Conservation (phyloP, 108 stramenopile species). For the Cylindrotheca fusiformis region DNA sequence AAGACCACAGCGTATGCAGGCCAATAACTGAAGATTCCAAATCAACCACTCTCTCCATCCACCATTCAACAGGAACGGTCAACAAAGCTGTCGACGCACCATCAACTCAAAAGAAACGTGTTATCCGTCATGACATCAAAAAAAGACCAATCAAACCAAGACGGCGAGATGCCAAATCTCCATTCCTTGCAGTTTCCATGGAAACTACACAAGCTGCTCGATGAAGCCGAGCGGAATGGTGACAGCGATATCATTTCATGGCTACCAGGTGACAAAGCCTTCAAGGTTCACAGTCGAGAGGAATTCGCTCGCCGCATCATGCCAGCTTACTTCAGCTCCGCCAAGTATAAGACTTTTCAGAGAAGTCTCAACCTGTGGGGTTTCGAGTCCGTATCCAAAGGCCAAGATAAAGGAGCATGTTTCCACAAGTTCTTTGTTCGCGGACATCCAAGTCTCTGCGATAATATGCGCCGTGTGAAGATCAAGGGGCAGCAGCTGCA, state of each 20-base stretch:
- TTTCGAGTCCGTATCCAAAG: constrained; percentile 46
- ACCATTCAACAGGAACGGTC: no score
- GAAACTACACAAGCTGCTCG: constrained; percentile 53
- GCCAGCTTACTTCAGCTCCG: constrained; percentile 47
- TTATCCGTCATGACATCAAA: no score
- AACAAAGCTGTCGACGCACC: no score
- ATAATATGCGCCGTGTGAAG: constrained; percentile 19
- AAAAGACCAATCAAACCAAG: background rate
- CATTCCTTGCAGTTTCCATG: constrained; percentile 31
- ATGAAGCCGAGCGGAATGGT: constrained; percentile 28
- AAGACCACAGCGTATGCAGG: no score
- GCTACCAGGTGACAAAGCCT: constrained; percentile 57
- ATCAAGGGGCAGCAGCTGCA: constrained; percentile 16
- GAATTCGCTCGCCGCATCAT: constrained; percentile 51
- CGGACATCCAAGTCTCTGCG: constrained; percentile 28
- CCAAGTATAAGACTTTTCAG: constrained; percentile 73
- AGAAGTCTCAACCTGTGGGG: constrained; percentile 62
- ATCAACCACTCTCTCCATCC: no score
- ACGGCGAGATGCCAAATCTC: background rate
- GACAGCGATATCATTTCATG: constrained; percentile 45
- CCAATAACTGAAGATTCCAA: no score
- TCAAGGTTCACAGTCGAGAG: constrained; percentile 66
- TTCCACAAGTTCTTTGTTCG: constrained; percentile 36
- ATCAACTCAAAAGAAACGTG: no score
- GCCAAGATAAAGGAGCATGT: constrained; percentile 58